These are phyloP conservation scores for Vaccinium darrowii DNA, from an alignment of 148 eudicot genomes.

Conservation along the genomic window DNA sequence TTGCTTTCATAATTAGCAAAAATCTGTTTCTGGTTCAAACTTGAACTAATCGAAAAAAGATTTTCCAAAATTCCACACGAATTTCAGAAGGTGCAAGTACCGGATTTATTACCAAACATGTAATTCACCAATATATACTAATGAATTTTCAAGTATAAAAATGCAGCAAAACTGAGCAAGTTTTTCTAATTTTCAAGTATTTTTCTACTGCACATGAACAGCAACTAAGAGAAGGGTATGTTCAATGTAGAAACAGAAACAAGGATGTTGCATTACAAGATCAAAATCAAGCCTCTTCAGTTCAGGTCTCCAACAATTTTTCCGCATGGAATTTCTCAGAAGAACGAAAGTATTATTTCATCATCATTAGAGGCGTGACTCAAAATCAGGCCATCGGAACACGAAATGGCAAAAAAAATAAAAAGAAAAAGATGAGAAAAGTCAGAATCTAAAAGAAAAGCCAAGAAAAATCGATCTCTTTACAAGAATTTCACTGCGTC, in stretches of 20 bases:
- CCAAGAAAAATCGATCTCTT: background rate
- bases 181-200: no score
- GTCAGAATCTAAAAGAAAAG: background rate
- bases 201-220: no score
- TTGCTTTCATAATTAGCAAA: no score
- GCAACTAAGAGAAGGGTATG: background rate
- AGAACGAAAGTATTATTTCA: slow-evolving; percentile 13
- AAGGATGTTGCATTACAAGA: background rate
- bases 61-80: no score
- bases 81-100: no score
- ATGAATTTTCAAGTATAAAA: no score
- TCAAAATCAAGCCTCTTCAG: slow-evolving; percentile 11
- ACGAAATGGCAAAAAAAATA: background rate
- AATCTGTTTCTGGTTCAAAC: no score
- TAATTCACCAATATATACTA: no score
- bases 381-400: background rate
- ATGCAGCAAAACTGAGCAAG: no score
- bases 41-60: no score
- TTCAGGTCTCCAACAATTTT: slow-evolving; percentile 17
- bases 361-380: slow-evolving; percentile 13
- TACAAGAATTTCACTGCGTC: no score
- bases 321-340: slow-evolving; percentile 14
- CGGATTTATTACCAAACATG: no score
- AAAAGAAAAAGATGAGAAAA: background rate
- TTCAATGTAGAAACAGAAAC: background rate